Evolutionary conservation across 2,329 filamentous ascomycete species (phyloP).

Genomic region (Pseudogymnoascus destructans): DNA sequence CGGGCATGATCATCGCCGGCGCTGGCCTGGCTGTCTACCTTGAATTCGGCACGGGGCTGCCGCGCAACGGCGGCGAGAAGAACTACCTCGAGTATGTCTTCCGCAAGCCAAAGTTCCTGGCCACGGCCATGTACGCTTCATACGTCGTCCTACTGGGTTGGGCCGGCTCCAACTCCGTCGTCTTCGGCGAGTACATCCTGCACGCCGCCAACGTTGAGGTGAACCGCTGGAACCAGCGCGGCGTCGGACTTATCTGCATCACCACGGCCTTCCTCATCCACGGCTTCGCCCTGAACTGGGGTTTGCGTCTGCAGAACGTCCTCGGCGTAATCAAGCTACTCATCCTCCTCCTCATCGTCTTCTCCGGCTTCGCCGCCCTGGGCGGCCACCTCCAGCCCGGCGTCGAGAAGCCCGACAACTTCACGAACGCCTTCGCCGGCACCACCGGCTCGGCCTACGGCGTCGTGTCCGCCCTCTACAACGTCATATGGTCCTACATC

Average conservation of each 20-base stretch:
- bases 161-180: constrained; percentile 53
- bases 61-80: constrained; percentile 52
- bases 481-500: constrained; percentile 58
- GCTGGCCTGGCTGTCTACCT: constrained; percentile 52
- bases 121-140: constrained; percentile 45
- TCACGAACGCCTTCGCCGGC: constrained; percentile 49
- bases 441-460: constrained; percentile 54
- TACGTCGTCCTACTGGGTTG: constrained; percentile 52
- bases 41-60: constrained; percentile 52
- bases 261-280: constrained; percentile 53
- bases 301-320: constrained; percentile 52
- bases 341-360: constrained; percentile 51
- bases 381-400: constrained; percentile 39
- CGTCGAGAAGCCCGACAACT: constrained; percentile 49
- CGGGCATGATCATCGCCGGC: constrained; percentile 46
- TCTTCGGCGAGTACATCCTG: constrained; percentile 59
- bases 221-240: constrained; percentile 53
- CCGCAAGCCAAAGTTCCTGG: constrained; percentile 45
- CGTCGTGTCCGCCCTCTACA: constrained; percentile 57
- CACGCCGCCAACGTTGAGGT: constrained; percentile 50
- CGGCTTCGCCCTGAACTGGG: constrained; percentile 50
- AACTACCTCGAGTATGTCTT: constrained; percentile 55
- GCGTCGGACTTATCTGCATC: constrained; percentile 52
- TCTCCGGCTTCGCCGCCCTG: constrained; percentile 48
- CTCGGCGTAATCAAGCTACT: constrained; percentile 54